phyloP scores from a whole-genome alignment of 345 rosid genomes.

The Populus pruinosa region DNA sequence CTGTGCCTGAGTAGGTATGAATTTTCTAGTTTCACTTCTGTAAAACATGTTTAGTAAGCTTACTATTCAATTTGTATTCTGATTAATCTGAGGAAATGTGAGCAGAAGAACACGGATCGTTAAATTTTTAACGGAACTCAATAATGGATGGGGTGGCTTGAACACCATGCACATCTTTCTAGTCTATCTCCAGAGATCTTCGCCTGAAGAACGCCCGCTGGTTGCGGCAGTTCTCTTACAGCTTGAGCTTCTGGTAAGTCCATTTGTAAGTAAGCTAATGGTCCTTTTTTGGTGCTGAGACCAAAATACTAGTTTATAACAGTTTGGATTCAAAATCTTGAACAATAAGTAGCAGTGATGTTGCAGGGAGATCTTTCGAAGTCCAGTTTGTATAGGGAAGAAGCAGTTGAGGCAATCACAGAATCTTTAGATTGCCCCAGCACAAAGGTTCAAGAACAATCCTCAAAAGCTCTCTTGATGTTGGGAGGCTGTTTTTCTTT shows the following conservation, averaged over 20 bases:
- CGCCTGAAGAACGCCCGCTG: slow-evolving; percentile 46
- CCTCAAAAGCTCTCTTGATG: slow-evolving; percentile 50
- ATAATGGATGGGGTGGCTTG: slow-evolving; percentile 44
- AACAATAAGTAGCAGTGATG: slow-evolving; percentile 25
- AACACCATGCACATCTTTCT: slow-evolving; percentile 54
- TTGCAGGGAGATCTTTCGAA: slow-evolving; percentile 53
- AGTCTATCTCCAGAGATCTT: slow-evolving; percentile 42
- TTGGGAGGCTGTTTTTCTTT: slow-evolving; percentile 44
- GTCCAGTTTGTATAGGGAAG: slow-evolving; percentile 55
- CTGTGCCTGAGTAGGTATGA: slow-evolving; percentile 51
- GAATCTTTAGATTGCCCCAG: slow-evolving; percentile 36
- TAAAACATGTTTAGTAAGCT: neutral
- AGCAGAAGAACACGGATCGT: slow-evolving; percentile 43
- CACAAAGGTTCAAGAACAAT: slow-evolving; percentile 48
- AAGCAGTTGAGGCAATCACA: slow-evolving; percentile 51
- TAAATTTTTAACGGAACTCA: slow-evolving; percentile 34
- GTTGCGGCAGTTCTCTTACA: slow-evolving; percentile 53
- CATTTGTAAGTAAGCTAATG: neutral
- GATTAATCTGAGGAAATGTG: neutral
- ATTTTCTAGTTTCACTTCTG: neutral
- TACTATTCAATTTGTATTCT: neutral
- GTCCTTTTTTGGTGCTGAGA: neutral
- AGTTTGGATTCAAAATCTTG: slow-evolving; percentile 15
- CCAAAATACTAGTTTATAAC: neutral
- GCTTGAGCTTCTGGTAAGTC: slow-evolving; percentile 61